Percentiles rank a stretch among this genome's conserved stretches.
phyloP scores from a whole-genome alignment of 441 rosid genomes.

The Hura crepitans region DNA sequence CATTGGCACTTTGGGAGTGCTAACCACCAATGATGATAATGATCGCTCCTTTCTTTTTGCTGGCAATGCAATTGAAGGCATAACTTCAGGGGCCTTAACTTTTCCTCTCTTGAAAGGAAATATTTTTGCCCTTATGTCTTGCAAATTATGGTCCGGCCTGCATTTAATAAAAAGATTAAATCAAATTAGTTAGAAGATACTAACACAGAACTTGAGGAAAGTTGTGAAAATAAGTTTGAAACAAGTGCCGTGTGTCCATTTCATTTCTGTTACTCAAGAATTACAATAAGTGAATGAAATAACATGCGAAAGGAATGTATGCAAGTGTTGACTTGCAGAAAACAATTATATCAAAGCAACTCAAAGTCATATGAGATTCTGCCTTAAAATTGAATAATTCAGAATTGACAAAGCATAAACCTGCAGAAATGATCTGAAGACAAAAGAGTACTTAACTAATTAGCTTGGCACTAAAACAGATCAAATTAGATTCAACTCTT shows the following conservation, averaged over 20 bases:
- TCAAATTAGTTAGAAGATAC: conserved; percentile 6
- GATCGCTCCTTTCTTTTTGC: conserved; percentile 69
- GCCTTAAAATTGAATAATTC: not conserved
- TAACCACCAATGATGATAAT: conserved; percentile 56
- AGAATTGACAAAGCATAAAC: not conserved
- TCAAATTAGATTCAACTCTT: not conserved
- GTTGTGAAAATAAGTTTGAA: not conserved
- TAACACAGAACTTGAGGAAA: not conserved
- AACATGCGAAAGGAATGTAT: not conserved
- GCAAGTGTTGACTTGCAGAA: not conserved
- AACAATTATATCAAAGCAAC: conserved; percentile 10
- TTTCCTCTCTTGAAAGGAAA: conserved; percentile 61
- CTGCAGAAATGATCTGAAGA: not conserved
- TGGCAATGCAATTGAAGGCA: conserved; percentile 45
- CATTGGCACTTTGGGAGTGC: conserved; percentile 48
- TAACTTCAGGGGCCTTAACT: conserved; percentile 45
- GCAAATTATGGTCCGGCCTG: conserved; percentile 74
- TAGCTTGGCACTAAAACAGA: not conserved
- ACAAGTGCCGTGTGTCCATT: not conserved
- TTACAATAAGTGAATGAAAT: conserved; percentile 2
- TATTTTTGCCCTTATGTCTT: conserved; percentile 62
- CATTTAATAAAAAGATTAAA: conserved; percentile 22
- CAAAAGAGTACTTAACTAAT: not conserved
- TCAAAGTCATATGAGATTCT: conserved; percentile 13
- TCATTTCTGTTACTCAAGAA: not conserved